Evolutionary conservation across 73 alveolate species (phyloP), one percentile per base, ranked within the genome.

Genomic region (Stentor roeselii): DNA sequence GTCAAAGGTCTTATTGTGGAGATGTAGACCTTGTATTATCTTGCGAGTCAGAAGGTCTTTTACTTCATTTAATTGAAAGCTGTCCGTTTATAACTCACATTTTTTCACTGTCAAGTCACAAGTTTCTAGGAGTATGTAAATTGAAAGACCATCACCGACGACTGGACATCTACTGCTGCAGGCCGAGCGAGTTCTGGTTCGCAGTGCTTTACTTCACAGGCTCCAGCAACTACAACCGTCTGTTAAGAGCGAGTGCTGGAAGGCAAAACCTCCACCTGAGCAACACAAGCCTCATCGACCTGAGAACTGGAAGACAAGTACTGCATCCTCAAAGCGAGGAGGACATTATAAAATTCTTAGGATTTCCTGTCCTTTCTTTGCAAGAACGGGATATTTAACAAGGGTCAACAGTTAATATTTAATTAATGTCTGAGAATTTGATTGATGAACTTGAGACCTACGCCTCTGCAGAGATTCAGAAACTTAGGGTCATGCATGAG

Each of bases 131-230:
- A 15, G 88, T 93, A 42, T 89, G 95, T 67, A 84, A 93, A 84
- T 41, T 84, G 39, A 86, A 89, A 42, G 86, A 87, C 31, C 37
- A 82, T 1, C 60, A 84, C 88, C 76, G 98, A 59, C 84, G 96
- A 80, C 76, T 93, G 76, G 98, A 93, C 83, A 91, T 93, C 35
- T 91, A 91, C 84, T 95, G 86, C 15, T 90, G 89, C 78, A 91
- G 90, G 38, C 76, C 76, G 50, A 77, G 88, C 6, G 84, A 90
- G 75, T 95, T 59, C 82, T 97, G 96, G 36, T 96, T 90, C 89
- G 99, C 99, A 31, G 78, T 95, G 11, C 89, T 96, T 60, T 96
- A 96, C 84, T 96, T 96, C 75, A 96, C 99, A 61, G 99, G 99
- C 21, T 91, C 98, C 83, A 98, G 93, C 75, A 90, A 93, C 86